A percentile compares a stretch with the other conserved stretches of the same genome.
Conservation (phyloP, 495 filamentous ascomycete species). For the Gamarada debralockiae region DNA sequence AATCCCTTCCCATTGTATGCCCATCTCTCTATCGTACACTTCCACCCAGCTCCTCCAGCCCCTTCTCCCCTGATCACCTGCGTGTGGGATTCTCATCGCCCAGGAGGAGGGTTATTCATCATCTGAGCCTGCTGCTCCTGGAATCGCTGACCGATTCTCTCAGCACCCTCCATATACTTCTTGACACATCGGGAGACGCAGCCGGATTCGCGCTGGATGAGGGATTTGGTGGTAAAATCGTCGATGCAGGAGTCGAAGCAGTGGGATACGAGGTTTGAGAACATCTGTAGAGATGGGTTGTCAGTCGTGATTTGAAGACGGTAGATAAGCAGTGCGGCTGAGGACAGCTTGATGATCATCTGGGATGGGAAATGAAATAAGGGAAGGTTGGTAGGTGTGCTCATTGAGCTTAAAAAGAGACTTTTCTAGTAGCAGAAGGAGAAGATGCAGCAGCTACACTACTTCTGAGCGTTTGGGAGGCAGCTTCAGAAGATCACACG, state of each 20-base stretch:
- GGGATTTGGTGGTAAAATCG: slow-evolving; percentile 96
- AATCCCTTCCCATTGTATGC: not conserved
- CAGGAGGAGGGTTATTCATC: slow-evolving; percentile 41
- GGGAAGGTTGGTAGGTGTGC: not conserved
- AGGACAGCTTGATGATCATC: too few relatives aligned
- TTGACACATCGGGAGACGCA: slow-evolving; percentile 92
- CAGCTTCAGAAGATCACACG: not conserved
- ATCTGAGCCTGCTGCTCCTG: slow-evolving; percentile 90
- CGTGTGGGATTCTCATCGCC: slow-evolving; percentile 1
- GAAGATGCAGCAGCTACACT: too few relatives aligned
- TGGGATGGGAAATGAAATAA: slow-evolving; percentile 2
- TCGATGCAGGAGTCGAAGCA: slow-evolving; percentile 98
- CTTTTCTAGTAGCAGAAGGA: too few relatives aligned
- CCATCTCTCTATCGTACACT: not conserved
- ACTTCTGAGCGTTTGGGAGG: too few relatives aligned
- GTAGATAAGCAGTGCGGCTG: too few relatives aligned
- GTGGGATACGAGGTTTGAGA: slow-evolving; percentile 88
- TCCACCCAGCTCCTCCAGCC: not conserved
- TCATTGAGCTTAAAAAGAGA: too few relatives aligned
- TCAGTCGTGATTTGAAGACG: slow-evolving; percentile 1
- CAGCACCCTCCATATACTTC: slow-evolving; percentile 86
- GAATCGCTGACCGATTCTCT: slow-evolving; percentile 85
- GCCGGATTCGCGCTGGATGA: slow-evolving; percentile 78
- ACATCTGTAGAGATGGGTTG: slow-evolving; percentile 60
- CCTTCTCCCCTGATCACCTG: not conserved